These are phyloP conservation scores for Pleurotus cornucopiae DNA, from an alignment of 768 basidiomycete genomes.

Conservation along the genomic window DNA sequence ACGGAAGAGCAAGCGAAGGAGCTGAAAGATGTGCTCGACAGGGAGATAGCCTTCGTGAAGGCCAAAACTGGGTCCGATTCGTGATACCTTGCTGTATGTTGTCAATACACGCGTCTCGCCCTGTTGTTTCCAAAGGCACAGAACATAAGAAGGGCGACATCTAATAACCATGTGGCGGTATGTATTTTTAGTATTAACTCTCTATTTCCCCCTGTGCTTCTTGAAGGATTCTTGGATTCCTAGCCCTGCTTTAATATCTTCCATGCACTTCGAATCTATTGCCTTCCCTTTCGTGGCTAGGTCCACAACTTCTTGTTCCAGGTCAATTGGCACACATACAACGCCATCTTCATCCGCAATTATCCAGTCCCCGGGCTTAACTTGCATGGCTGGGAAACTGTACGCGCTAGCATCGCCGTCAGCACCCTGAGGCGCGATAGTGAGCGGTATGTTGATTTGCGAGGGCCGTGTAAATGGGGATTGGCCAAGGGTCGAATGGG, in stretches of 20 bases:
- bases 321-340: slow-evolving; percentile 64
- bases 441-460: slow-evolving; percentile 63
- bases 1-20: slow-evolving; percentile 53
- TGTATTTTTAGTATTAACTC: slow-evolving; percentile 7
- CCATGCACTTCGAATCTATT: slow-evolving; percentile 68
- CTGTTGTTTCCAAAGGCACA: too few relatives aligned
- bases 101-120: too few relatives aligned
- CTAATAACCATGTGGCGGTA: not conserved
- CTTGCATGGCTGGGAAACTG: slow-evolving; percentile 13
- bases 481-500: slow-evolving; percentile 83
- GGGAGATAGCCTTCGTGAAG: slow-evolving; percentile 53
- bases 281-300: slow-evolving; percentile 54
- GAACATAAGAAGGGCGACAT: too few relatives aligned
- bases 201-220: slow-evolving; percentile 56
- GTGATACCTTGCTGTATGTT: not conserved
- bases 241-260: slow-evolving; percentile 71
- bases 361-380: slow-evolving; percentile 78
- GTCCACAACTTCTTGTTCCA: slow-evolving; percentile 52
- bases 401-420: slow-evolving; percentile 37
- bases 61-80: slow-evolving; percentile 23
- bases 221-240: slow-evolving; percentile 78
- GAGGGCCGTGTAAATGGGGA: slow-evolving; percentile 80
- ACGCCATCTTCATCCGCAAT: slow-evolving; percentile 90
- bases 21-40: slow-evolving; percentile 56
- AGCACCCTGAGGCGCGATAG: slow-evolving; percentile 38